A percentile compares a stretch with the other conserved stretches of the same genome.
phyloP scores from a whole-genome alignment of 495 filamentous ascomycete species.

The Aspergillus cavernicola region DNA sequence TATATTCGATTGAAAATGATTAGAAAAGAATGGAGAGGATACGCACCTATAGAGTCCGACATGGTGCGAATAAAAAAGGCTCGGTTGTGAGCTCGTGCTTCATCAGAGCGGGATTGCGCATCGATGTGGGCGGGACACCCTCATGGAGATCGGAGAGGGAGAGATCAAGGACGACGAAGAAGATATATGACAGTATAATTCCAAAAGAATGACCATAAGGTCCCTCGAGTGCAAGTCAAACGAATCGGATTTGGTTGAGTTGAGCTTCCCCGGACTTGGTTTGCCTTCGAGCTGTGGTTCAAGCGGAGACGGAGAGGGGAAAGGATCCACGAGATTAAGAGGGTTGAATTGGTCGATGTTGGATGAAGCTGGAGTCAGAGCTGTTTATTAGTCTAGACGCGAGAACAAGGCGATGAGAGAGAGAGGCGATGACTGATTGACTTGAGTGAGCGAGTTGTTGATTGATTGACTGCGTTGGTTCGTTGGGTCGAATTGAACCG shows the following conservation, averaged over 20 bases:
- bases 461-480: background rate
- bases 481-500: conserved; percentile 22
- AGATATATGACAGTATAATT: background rate
- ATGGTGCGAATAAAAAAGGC: conserved; percentile 31
- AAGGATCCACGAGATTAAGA: background rate
- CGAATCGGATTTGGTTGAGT: too few species aligned
- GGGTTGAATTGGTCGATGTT: background rate
- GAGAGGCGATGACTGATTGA: conserved; percentile 8
- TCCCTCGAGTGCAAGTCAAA: too few species aligned
- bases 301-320: conserved; percentile 6
- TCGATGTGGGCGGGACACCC: conserved; percentile 14
- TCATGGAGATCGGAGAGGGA: conserved; percentile 9
- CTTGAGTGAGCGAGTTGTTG: conserved; percentile 5
- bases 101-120: conserved; percentile 19
- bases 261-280: conserved; percentile 16
- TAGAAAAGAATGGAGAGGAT: background rate
- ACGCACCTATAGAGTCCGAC: conserved; percentile 56
- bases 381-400: background rate
- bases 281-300: conserved; percentile 1
- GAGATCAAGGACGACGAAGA: background rate
- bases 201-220: background rate
- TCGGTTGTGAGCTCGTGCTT: conserved; percentile 14
- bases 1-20: too few species aligned
- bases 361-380: background rate
- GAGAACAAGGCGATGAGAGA: background rate